Conservation (phyloP, 2,329 filamentous ascomycete species). For the Blastomyces gilchristii region DNA sequence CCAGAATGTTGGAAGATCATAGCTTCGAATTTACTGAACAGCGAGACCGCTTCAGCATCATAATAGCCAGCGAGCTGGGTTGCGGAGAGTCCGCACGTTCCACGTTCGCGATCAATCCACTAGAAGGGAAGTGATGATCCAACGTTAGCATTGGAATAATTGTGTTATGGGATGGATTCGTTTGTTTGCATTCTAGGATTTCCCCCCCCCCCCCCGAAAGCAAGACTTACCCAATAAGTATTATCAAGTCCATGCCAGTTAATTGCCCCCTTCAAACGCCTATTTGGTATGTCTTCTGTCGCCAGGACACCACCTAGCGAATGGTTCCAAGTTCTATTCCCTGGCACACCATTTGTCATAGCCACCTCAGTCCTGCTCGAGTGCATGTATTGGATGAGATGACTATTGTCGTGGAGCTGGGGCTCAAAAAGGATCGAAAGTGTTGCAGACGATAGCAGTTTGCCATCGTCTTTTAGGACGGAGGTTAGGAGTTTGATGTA, state of each 20-base stretch:
- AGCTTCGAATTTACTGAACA: not conserved
- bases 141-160: not conserved
- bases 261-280: slow-evolving; percentile 37
- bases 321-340: slow-evolving; percentile 27
- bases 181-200: not conserved
- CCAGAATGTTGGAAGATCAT: slow-evolving; percentile 3
- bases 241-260: slow-evolving; percentile 41
- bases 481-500: slow-evolving; percentile 26
- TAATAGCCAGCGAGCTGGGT: slow-evolving; percentile 22
- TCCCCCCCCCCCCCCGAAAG: no score
- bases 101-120: slow-evolving; percentile 38
- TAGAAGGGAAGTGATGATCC: not conserved
- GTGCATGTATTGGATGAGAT: slow-evolving; percentile 23
- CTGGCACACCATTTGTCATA: slow-evolving; percentile 29
- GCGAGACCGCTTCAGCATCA: not conserved
- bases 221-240: slow-evolving; percentile 35
- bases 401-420: slow-evolving; percentile 20
- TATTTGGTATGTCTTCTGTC: slow-evolving; percentile 34
- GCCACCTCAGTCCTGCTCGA: slow-evolving; percentile 23
- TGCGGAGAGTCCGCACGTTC: slow-evolving; percentile 36
- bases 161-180: not conserved
- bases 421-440: slow-evolving; percentile 24
- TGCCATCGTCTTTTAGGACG: slow-evolving; percentile 24
- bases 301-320: slow-evolving; percentile 37
- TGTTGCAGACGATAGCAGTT: slow-evolving; percentile 21